Evolutionary conservation across 208 protist genomes (phyloP), one percentile per base, ranked within the genome.

Genomic region (Dictyostelium gargantuum): DNA sequence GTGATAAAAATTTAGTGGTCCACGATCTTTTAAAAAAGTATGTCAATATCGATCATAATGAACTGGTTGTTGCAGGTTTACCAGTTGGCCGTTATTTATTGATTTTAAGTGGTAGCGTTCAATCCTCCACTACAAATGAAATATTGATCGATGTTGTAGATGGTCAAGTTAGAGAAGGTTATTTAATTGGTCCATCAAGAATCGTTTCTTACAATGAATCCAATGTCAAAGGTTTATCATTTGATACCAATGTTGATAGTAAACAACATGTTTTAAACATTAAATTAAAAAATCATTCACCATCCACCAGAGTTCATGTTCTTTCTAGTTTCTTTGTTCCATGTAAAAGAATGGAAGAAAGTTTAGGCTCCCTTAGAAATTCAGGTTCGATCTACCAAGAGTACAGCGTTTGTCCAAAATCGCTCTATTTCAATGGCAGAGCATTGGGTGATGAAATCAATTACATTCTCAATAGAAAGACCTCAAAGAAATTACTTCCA

Each of bases 401-500:
- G 4, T 80, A 58, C 6, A 52, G 15, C 11, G n/a, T 44, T 13
- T 81, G 70, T 17, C 11, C 13, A 6, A 38, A 77, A 26, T 73
- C 72, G 23, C 0, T 40, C 5, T 91, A 73, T n/a, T 73, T 91
- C 26, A 73, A 44, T 44, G 84, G 84, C 26, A 58, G 84, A 54
- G 17, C 48, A 35, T 35, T 91, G 0, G 84, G 84, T 73, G 84
- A 91, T 46, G 84, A 91, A 17, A 73, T 73, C 21, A 80, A 48
- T 1, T 91, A 91, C 29, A 80, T 91, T 29, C 32, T 91, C 11
- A 80, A 91, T 73, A 48, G 84, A 32, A 91, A 91, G 29, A 35
- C 29, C 0, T 40, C 54, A 1, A 91, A 91, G 42, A 73, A 40
- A 48, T 21, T 40, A 19, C 23, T 89, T 11, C 82, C 82, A 54